Conservation (phyloP, 768 basidiomycete genomes). For the Amanita brunnescens region DNA sequence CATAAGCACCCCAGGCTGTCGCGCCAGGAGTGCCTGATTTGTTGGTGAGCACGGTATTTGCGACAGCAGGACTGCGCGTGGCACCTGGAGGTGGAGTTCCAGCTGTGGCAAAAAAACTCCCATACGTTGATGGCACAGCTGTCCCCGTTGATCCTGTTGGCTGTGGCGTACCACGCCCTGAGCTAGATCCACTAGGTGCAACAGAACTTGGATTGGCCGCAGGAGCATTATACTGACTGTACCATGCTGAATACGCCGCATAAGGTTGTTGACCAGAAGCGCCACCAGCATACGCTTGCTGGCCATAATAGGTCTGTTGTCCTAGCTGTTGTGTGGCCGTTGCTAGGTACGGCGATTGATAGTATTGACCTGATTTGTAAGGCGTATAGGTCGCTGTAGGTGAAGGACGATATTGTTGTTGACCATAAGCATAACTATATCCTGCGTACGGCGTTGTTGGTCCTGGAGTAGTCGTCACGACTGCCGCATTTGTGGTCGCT, state of each 20-base stretch:
- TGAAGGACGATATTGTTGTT: constrained; percentile 9
- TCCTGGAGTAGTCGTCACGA: constrained; percentile 18
- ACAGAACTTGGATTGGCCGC: constrained; percentile 4
- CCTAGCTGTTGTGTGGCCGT: constrained; percentile 14
- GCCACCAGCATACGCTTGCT: constrained; percentile 24
- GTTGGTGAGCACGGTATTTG: constrained; percentile 18
- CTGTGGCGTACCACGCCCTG: constrained; percentile 38
- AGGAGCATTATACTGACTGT: constrained; percentile 22
- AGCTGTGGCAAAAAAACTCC: constrained; percentile 16
- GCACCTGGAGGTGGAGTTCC: constrained; percentile 2
- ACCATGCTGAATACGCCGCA: constrained; percentile 26
- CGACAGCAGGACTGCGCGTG: constrained; percentile 16
- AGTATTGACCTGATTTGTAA: constrained; percentile 30
- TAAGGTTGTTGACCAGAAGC: constrained; percentile 25
- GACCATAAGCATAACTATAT: constrained; percentile 27
- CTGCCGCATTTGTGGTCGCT: constrained; percentile 24
- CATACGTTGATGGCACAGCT: constrained; percentile 15
- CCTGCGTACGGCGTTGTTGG: constrained; percentile 23
- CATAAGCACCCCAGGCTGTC: constrained; percentile 4
- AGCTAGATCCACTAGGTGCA: constrained; percentile 17
- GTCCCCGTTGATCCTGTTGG: constrained; percentile 15
- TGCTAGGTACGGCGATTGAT: constrained; percentile 20
- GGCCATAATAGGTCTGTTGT: constrained; percentile 27
- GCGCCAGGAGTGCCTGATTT: constrained; percentile 2
- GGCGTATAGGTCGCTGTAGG: constrained; percentile 22